phyloP scores from a whole-genome alignment of 208 protist species.

The Naegleria gruberi region DNA sequence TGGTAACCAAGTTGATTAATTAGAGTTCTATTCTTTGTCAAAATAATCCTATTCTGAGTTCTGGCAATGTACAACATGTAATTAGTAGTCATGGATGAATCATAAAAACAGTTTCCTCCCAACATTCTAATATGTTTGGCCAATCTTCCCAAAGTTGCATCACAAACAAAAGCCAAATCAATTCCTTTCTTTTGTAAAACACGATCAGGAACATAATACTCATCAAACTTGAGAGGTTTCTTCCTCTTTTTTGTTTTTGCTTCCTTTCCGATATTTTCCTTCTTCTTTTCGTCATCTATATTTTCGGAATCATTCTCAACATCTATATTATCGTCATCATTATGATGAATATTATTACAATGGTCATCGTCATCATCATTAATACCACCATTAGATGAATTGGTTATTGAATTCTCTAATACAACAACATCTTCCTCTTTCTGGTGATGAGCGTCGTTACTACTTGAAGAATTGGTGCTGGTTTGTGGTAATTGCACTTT shows the following conservation, averaged over 20 bases:
- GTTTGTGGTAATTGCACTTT: no score
- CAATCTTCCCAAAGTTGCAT: background rate
- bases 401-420: no score
- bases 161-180: background rate
- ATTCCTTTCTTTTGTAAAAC: background rate
- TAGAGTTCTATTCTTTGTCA: slow-evolving; percentile 6
- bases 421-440: no score
- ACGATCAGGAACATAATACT: background rate
- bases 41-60: background rate
- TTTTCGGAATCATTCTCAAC: no score
- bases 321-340: no score
- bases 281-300: no score
- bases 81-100: background rate
- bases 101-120: background rate
- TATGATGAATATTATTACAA: no score
- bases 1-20: background rate
- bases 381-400: no score
- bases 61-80: background rate
- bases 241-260: background rate
- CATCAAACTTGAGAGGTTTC: background rate
- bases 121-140: slow-evolving; percentile 8
- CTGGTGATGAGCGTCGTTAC: no score
- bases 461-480: no score
- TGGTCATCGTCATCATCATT: no score
- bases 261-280: no score